These are phyloP conservation scores for Oemleria cerasiformis DNA, from an alignment of 306 rosid species.

Conservation along the genomic window DNA sequence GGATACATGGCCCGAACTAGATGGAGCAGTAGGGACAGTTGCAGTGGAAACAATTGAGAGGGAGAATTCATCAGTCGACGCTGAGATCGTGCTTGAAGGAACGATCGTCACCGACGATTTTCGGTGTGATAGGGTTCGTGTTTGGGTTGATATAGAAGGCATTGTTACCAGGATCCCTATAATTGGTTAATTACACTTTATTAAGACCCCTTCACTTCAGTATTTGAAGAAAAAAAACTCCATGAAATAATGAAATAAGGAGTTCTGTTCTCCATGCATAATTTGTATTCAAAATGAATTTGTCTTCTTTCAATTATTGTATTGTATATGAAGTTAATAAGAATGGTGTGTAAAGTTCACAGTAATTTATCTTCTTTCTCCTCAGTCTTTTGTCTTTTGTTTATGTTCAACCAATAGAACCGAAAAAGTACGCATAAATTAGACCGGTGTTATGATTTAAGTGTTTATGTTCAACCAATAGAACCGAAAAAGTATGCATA, in stretches of 20 bases:
- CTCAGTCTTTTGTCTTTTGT: background rate
- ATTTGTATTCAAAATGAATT: background rate
- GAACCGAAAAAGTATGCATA: no score
- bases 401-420: background rate
- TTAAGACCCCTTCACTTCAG: background rate
- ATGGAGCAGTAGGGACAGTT: conserved; percentile 37
- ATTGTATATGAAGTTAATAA: background rate
- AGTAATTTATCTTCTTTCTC: background rate
- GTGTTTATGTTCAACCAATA: no score
- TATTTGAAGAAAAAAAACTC: background rate
- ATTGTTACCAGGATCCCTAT: background rate
- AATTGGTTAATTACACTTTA: conserved; percentile 19
- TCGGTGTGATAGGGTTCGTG: background rate
- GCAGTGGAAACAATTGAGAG: conserved; percentile 33
- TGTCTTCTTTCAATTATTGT: background rate
- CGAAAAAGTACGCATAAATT: no score
- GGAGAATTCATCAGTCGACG: conserved; percentile 40
- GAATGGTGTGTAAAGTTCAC: background rate
- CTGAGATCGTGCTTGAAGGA: conserved; percentile 6
- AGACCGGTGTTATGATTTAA: no score
- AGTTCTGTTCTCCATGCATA: background rate
- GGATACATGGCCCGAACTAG: conserved; percentile 52
- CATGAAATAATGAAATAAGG: background rate
- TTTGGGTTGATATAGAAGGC: background rate
- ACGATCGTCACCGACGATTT: background rate